Conservation (phyloP, 2,329 filamentous ascomycete species). For the Tolypocladium amazonense region DNA sequence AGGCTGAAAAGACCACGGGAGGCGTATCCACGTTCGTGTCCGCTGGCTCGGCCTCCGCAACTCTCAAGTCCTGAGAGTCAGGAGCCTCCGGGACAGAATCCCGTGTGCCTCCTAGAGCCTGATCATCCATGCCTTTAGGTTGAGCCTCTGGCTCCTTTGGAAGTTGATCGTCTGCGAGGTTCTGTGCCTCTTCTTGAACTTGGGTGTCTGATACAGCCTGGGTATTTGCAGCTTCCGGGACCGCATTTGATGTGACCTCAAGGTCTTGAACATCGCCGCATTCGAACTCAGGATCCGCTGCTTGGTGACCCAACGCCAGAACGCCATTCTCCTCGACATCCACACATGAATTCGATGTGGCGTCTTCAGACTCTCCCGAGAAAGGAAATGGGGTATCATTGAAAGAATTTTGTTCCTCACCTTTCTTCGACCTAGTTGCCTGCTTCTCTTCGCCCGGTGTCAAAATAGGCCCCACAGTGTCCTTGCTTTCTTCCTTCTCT, state of each 20-base stretch:
- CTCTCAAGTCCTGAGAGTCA: not conserved
- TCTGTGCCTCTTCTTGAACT: not conserved
- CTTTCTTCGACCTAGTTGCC: conserved; percentile 25
- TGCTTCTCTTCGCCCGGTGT: conserved; percentile 18
- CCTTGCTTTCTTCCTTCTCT: conserved; percentile 25
- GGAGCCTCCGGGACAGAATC: not conserved
- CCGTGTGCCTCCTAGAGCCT: not conserved
- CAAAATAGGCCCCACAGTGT: conserved; percentile 26
- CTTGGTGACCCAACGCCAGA: conserved; percentile 16
- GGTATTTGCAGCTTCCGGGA: not conserved
- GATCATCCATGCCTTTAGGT: not conserved
- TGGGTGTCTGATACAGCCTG: not conserved
- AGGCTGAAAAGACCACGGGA: not conserved
- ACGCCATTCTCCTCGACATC: conserved; percentile 13
- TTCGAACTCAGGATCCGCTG: not conserved
- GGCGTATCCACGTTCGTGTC: not conserved
- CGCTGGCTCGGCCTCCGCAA: not conserved
- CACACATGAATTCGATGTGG: conserved; percentile 13
- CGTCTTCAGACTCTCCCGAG: conserved; percentile 17
- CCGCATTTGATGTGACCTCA: not conserved
- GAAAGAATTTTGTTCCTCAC: conserved; percentile 29
- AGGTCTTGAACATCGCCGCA: not conserved
- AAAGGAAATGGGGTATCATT: conserved; percentile 27
- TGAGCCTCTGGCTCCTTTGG: not conserved
- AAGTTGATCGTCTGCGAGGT: not conserved